Evolutionary conservation across 1,284 basidiomycete species (phyloP), one percentile per base, ranked within the genome.

Genomic region (Neolentinus lepideus): DNA sequence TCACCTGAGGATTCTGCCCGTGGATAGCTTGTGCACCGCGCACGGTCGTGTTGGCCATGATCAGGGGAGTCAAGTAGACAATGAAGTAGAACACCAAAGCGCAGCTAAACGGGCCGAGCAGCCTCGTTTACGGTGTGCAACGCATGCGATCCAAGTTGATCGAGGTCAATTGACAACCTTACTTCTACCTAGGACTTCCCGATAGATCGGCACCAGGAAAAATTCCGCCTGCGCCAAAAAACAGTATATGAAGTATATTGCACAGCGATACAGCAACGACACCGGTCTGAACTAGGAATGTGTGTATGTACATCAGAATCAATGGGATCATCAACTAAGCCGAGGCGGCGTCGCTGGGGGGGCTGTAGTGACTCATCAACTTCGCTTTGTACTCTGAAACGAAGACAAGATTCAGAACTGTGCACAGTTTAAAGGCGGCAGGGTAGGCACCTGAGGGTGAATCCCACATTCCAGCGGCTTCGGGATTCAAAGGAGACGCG

Each of bases 11-110:
- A 71, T 95, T 96, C 63, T 94, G 91, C 51, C 97, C 96, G 67
- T 98, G 96, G 62, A 99, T 90, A 27, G 88, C 81, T 46, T 80
- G 74, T 26, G 93, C 92, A 24, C 88, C 90, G 54, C 79, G 79
- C 60, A 92, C 80, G 22, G 93, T 97, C 25, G 91, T 93, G 68
- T 97, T 97, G 51, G 93, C 93, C 94, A 94, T 92, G 63, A 51
- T n/a, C 38, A 43, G 38, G 6, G 12, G 29, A 31, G 29, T 31
- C 29, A 6, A 6, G 29, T 31, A 31, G 12, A 12, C 29, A 12
- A 31, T 4, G 29, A 31, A 12, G 29, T 31, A 31, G 6, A 6
- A 31, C 6, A 31, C 29, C 6, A 31, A 31, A 31, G 29, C 12
- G 29, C 29, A 4, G 29, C 6, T 31, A 31, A 12, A 12, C 29